Base-by-base conservation (phyloP, 2,329 filamentous ascomycete genomes). In the Fusarium verrucosum region DNA sequence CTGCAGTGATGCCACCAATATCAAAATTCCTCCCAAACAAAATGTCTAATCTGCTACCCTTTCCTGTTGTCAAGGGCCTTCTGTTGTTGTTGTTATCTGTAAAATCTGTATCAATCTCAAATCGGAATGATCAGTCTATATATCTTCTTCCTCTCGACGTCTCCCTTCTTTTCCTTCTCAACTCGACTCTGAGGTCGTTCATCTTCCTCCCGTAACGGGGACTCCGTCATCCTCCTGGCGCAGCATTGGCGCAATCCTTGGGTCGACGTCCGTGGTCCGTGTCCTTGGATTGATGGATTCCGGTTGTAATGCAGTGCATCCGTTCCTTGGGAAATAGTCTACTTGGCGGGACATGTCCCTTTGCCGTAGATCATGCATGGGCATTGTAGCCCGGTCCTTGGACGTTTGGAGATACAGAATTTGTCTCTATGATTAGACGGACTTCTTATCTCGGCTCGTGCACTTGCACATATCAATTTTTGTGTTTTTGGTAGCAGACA, bases 11-110 rank as follows among this genome's bases (percentile, higher is more conserved):
- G 42, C 36, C 53, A 41, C 46, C 41, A 58, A 69, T 63, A 45
- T 30, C 28, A 45, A 59, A 54, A 49, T 41, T 45, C 50, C 55
- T 58, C 50, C 52, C 54, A 55, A 68, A 68, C 53, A 65, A 58
- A 58, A 33, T 59, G 33, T 64, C 36, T 70, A 70, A 61, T 72
- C 70, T 72, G 70, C 70, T 72, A 72, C 70, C 70, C 68, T 68
- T 58, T 68, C 56, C 65, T 67, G 62, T 68, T 54, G 42, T 62
- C 58, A 71, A 66, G 64, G 62, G 65, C 44, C 41, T 46, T 55
- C 54, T 70, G 57, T 26, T 66, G 25, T 43, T 68, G 37, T 47
- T 50, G 41, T 52, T 66, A 32, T 51, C 26, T 66, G 62, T 63
- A 60, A 50, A 59, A 36, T 62, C 32, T 60, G 51, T 44, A 59